Percentiles rank a stretch among this genome's conserved stretches.
Evolutionary conservation across 2,329 filamentous ascomycete genomes (phyloP).

Genomic region (Dactylonectria estremocensis): DNA sequence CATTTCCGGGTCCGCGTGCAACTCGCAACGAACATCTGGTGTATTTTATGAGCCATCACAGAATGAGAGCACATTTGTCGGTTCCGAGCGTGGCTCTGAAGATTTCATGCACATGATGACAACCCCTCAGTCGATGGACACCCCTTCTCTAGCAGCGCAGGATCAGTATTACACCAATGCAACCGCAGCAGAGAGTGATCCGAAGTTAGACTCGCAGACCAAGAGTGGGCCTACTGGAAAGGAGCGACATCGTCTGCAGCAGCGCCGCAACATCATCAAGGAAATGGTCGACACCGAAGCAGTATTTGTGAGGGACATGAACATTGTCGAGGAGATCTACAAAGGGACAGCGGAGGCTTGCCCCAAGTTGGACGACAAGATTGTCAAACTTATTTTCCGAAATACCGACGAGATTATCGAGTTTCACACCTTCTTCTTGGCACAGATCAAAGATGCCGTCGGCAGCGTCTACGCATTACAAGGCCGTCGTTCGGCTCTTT

Average conservation of each 20-base stretch:
- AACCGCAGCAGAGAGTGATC: constrained; percentile 57
- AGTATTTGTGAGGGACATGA: constrained; percentile 94
- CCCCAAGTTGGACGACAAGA: constrained; percentile 83
- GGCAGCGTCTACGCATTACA: constrained; percentile 83
- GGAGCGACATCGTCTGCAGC: constrained; percentile 80
- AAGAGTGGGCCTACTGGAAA: constrained; percentile 63
- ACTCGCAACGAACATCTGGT: constrained; percentile 61
- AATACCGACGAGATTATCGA: constrained; percentile 93
- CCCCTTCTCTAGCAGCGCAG: constrained; percentile 60
- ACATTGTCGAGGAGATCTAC: constrained; percentile 97
- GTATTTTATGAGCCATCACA: constrained; percentile 57
- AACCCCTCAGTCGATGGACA: constrained; percentile 63
- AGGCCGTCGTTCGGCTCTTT: constrained; percentile 59
- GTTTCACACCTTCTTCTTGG: constrained; percentile 86
- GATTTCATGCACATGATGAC: constrained; percentile 60
- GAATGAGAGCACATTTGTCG: constrained; percentile 58
- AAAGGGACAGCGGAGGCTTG: constrained; percentile 91
- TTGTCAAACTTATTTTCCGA: constrained; percentile 91
- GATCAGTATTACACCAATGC: constrained; percentile 58
- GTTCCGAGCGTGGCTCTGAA: constrained; percentile 63
- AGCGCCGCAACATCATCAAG: constrained; percentile 88
- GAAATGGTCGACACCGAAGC: constrained; percentile 95
- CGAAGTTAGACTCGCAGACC: constrained; percentile 54
- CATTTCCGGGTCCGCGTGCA: constrained; percentile 52
- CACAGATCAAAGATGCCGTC: constrained; percentile 85